Percentiles rank a stretch among this genome's conserved stretches.
Evolutionary conservation across 257 asterid genomes (phyloP).

Genomic region (Solanum bulbocastanum): DNA sequence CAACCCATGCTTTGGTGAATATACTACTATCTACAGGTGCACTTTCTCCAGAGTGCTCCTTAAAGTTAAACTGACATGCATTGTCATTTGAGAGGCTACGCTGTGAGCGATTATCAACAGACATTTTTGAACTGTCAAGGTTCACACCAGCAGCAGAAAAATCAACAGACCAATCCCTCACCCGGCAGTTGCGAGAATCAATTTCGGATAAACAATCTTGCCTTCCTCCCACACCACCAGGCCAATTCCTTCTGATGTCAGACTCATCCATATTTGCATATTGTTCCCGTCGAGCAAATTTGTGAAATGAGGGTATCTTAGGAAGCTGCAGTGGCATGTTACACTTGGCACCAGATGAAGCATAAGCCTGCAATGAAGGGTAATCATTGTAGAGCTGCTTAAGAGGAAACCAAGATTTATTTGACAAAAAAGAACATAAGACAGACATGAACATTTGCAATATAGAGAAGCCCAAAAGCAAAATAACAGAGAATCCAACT

Average conservation of each 20-base stretch:
- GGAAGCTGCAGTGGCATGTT: constrained; percentile 58
- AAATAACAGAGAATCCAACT: not conserved
- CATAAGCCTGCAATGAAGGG: constrained; percentile 62
- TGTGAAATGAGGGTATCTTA: constrained; percentile 88
- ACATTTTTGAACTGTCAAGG: constrained; percentile 54
- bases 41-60: constrained; percentile 94
- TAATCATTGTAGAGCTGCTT: not conserved
- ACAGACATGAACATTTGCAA: not conserved
- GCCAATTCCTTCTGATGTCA: constrained; percentile 65
- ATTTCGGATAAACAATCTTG: constrained; percentile 92
- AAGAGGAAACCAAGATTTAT: not conserved
- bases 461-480: constrained; percentile 2
- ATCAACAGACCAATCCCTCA: constrained; percentile 97
- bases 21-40: constrained; percentile 70
- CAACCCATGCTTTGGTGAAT: constrained; percentile 96
- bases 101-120: constrained; percentile 61
- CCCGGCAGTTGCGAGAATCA: constrained; percentile 96
- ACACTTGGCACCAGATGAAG: constrained; percentile 68
- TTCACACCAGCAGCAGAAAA: constrained; percentile 90
- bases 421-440: not conserved
- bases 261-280: constrained; percentile 55
- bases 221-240: constrained; percentile 60
- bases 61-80: constrained; percentile 50
- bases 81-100: constrained; percentile 69
- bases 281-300: constrained; percentile 92